Evolutionary conservation across 116 monocot species (phyloP), one percentile per base, ranked within the genome.

Genomic region (Cymodocea nodosa): DNA sequence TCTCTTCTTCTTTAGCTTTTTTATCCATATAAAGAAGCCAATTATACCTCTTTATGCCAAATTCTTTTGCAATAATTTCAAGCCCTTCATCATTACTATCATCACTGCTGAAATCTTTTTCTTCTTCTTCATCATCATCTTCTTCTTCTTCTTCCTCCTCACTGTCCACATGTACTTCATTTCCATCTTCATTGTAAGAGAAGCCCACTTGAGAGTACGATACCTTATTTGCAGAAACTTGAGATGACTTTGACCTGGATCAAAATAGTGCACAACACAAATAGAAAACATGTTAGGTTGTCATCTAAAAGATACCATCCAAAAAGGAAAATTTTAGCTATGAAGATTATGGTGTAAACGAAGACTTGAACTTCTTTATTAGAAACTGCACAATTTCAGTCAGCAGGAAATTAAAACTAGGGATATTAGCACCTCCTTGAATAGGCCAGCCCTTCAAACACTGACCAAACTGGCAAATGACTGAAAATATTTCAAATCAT

Each of bases 1-100:
- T 91, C 77, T 98, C 98, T 74, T 95, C 90, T 67, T 98, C 98
- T 63, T 89, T 98, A 51, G 83, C 80, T 74, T 91, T 98, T 61
- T 92, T 91, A 61, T 98, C 98, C 98, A 88, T 98, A 68, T 92
- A 86, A 68, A 92, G 82, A 75, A 98, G 92, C 91, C 92, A 92
- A 55, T 89, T 98, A 61, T 98, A 98, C 73, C 88, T 84, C 70
- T 80, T 91, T 19, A 98, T 68, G 71, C 98, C 98, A 84, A 98
- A 98, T 50, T 89, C 98, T 73, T 92, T 88, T 24, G 98, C 92
- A 77, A 98, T 92, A 48, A 39, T 65, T 51, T 89, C 98, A 75
- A 98, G 85, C 60, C 82, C 77, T 79, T 92, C 86, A 74, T 98
- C 92, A 60, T 84, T 83, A 64, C 92, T 92, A 68, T 98, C 98